These are phyloP conservation scores for Fusarium udum DNA, from an alignment of 2,329 filamentous ascomycete genomes.

Conservation along the genomic window DNA sequence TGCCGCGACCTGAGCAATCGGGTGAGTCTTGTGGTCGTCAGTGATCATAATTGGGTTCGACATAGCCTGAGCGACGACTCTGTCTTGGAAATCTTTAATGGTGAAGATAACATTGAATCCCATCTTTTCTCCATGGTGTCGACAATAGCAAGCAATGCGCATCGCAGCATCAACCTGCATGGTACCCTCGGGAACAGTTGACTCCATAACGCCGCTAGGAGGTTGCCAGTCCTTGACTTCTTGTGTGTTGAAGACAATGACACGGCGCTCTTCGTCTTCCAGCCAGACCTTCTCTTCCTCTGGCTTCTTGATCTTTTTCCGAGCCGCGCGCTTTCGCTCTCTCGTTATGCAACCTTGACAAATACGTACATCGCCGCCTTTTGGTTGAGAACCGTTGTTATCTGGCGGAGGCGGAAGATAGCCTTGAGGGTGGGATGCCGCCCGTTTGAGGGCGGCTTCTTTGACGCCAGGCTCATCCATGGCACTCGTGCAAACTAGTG, in stretches of 20 bases:
- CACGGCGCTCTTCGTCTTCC: slow-evolving; percentile 79
- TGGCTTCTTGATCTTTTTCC: slow-evolving; percentile 92
- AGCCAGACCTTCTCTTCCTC: slow-evolving; percentile 92
- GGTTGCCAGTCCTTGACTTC: slow-evolving; percentile 87
- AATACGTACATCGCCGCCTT: slow-evolving; percentile 93
- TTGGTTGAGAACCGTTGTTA: slow-evolving; percentile 77
- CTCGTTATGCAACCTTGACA: slow-evolving; percentile 91
- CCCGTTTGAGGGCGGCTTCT: slow-evolving; percentile 72
- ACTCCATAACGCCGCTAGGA: slow-evolving; percentile 60
- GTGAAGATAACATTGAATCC: slow-evolving; percentile 96
- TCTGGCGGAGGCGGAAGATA: slow-evolving; percentile 56
- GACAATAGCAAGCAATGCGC: slow-evolving; percentile 97
- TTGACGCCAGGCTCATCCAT: slow-evolving; percentile 78
- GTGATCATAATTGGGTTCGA: slow-evolving; percentile 95
- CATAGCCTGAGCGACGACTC: slow-evolving; percentile 83
- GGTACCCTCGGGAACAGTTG: slow-evolving; percentile 64
- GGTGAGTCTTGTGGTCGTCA: slow-evolving; percentile 93
- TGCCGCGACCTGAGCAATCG: slow-evolving; percentile 43
- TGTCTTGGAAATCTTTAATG: slow-evolving; percentile 81
- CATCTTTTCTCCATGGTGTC: slow-evolving; percentile 92
- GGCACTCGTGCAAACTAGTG: slow-evolving; percentile 90
- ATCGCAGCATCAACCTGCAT: slow-evolving; percentile 88
- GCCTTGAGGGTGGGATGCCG: slow-evolving; percentile 53
- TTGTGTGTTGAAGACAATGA: slow-evolving; percentile 90
- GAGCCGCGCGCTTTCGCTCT: slow-evolving; percentile 87